Evolutionary conservation across 2,329 filamentous ascomycete species (phyloP).

Genomic region (Aspergillus puulaauensis): DNA sequence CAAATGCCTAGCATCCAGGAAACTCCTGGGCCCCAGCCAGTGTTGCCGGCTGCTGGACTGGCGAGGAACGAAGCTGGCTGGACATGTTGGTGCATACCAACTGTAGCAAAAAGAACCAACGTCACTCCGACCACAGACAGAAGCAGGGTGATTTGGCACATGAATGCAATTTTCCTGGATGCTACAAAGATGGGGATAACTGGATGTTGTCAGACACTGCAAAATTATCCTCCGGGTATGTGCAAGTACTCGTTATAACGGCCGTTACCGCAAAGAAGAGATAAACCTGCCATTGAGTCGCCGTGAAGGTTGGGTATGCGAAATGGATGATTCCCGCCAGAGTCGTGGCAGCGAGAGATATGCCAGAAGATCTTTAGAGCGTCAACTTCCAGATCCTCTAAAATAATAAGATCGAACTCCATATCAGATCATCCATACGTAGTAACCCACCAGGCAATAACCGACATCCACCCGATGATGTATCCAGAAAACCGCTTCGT

Average conservation of each 20-base stretch:
- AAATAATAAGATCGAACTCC: not conserved
- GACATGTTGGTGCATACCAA: slow-evolving; percentile 14
- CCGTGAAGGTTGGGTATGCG: not conserved
- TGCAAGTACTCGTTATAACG: slow-evolving; percentile 13
- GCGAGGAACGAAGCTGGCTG: slow-evolving; percentile 13
- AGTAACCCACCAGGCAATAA: slow-evolving; percentile 23
- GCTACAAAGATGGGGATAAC: not conserved
- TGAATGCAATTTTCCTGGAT: not conserved
- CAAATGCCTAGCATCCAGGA: slow-evolving; percentile 23
- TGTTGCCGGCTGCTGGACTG: slow-evolving; percentile 16
- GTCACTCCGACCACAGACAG: not conserved
- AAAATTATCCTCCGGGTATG: not conserved
- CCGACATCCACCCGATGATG: slow-evolving; percentile 25
- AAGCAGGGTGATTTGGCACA: not conserved
- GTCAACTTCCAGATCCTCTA: not conserved
- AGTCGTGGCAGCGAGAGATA: not conserved
- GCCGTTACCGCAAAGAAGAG: slow-evolving; percentile 20
- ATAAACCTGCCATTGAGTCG: slow-evolving; percentile 22
- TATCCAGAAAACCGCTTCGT: slow-evolving; percentile 20
- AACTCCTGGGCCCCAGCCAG: slow-evolving; percentile 26
- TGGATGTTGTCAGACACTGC: not conserved
- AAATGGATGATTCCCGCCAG: slow-evolving; percentile 2
- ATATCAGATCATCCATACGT: slow-evolving; percentile 15
- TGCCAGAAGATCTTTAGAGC: not conserved
- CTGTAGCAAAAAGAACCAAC: slow-evolving; percentile 17